Evolutionary conservation across 1,284 basidiomycete genomes (phyloP), one percentile per base, ranked within the genome.

Genomic region (Microbotryomycetes sp.): DNA sequence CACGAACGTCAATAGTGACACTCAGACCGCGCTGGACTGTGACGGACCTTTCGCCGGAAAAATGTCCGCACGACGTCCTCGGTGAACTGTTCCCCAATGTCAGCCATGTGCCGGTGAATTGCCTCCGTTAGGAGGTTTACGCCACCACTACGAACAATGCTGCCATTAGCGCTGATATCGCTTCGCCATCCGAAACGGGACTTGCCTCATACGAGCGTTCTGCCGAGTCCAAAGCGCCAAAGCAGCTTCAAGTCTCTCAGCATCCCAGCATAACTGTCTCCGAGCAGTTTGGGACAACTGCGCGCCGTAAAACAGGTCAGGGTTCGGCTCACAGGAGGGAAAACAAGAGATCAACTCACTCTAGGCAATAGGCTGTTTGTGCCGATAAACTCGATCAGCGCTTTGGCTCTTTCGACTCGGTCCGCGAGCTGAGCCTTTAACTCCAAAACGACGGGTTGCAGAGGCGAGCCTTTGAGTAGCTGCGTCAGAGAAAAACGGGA

Each of bases 311-410:
- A 62, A 61, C 45, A 28, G 23, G 23, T 58, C 52, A 52, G 21
- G 6, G 7, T 21, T 9, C 21, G 2, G 50, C 21, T 23, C 24
- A 41, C 57, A 31, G 29, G 15, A 57, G 4, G 46, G 9, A 9
- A 46, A 6, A 21, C 23, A 29, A 29, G 9, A 16, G 9, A 61
- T 41, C 9, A 23, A 64, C 76, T 69, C 45, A 87, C 89, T 79
- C 88, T 88, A 27, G 78, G 78, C 28, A 93, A 78, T 3, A 85
- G 85, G 0, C 82, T 85, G 73, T 94, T 94, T 60, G 86, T 83
- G 56, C 89, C 89, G 66, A 98, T 87, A 74, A 93, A 96, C 21
- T 80, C 79, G 70, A 96, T 89, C 9, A 98, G 80, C 78, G 87
- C 88, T 54, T 82, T 83, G 18, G 96, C 78, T 47, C 89, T 81